Evolutionary conservation across 768 basidiomycete genomes (phyloP).

Genomic region (Auricularia auricula-judae): DNA sequence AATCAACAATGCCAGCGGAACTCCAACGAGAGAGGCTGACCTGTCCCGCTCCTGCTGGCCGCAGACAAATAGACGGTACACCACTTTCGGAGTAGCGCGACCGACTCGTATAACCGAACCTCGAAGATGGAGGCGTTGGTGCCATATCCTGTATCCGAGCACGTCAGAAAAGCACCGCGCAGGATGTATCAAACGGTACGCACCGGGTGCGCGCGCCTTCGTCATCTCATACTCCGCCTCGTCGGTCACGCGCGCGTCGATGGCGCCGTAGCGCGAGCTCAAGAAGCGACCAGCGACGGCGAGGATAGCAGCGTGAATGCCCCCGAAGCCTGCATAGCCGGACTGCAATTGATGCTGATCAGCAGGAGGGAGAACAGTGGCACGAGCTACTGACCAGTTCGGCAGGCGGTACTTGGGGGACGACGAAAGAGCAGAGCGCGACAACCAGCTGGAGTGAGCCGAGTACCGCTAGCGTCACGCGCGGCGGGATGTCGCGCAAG

Average conservation of each 20-base stretch:
- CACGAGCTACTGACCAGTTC: conserved; percentile 52
- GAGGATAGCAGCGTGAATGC: conserved; percentile 71
- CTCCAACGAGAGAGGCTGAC: neutral
- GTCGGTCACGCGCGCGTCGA: conserved; percentile 47
- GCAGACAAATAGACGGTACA: conserved; percentile 58
- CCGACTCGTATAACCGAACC: conserved; percentile 40
- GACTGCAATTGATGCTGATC: neutral
- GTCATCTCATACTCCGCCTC: conserved; percentile 54
- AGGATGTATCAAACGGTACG: conserved; percentile 8
- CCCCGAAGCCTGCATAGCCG: conserved; percentile 58
- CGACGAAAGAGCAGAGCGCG: conserved; percentile 53
- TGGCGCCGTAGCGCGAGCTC: conserved; percentile 45
- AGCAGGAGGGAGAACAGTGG: neutral
- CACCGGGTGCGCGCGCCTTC: conserved; percentile 44
- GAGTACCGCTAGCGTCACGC: conserved; percentile 51
- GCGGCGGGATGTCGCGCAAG: conserved; percentile 60
- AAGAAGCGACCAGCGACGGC: conserved; percentile 64
- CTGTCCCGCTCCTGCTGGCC: conserved; percentile 53
- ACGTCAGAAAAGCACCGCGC: neutral
- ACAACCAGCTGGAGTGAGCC: conserved; percentile 76
- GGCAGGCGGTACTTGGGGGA: conserved; percentile 60
- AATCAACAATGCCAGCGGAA: neutral
- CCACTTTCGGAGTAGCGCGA: conserved; percentile 47
- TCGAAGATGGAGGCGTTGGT: conserved; percentile 38
- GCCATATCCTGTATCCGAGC: conserved; percentile 32